These are phyloP conservation scores for Fagopyrum esculentum DNA, from an alignment of 148 eudicot genomes.

Conservation along the genomic window DNA sequence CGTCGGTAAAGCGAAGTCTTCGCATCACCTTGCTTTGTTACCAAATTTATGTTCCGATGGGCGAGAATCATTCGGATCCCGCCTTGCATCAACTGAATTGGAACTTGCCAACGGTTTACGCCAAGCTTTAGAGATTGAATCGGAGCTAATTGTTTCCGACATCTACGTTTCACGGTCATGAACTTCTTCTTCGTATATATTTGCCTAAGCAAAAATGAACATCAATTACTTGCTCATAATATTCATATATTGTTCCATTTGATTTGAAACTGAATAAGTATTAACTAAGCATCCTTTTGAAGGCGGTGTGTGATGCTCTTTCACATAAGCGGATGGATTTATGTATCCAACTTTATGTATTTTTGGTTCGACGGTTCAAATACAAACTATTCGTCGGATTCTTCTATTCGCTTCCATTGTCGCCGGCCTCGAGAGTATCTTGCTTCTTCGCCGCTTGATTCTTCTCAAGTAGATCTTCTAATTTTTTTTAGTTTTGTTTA, in stretches of 20 bases:
- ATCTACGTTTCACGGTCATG: background rate
- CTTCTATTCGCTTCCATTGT: too few relatives aligned
- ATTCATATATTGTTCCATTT: background rate
- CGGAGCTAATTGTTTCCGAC: background rate
- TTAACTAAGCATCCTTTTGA: background rate
- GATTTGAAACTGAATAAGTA: background rate
- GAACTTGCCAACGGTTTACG: slow-evolving; percentile 29
- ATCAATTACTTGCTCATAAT: background rate
- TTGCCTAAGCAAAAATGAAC: background rate
- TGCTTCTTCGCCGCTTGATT: too few relatives aligned
- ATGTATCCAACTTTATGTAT: background rate
- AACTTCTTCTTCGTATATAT: background rate
- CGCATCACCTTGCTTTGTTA: too few relatives aligned
- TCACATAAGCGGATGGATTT: background rate
- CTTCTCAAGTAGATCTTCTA: too few relatives aligned
- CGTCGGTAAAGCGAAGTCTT: background rate
- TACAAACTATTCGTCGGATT: background rate
- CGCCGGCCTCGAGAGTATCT: too few relatives aligned
- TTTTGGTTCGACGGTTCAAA: background rate
- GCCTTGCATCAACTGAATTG: slow-evolving; percentile 84
- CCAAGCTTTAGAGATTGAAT: background rate
- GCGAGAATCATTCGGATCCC: slow-evolving; percentile 25
- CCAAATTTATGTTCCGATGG: background rate
- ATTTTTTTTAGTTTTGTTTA: too few relatives aligned
- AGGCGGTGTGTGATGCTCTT: background rate